These are phyloP conservation scores for Aeschynomene evenia DNA, from an alignment of 306 rosid species.

Conservation along the genomic window DNA sequence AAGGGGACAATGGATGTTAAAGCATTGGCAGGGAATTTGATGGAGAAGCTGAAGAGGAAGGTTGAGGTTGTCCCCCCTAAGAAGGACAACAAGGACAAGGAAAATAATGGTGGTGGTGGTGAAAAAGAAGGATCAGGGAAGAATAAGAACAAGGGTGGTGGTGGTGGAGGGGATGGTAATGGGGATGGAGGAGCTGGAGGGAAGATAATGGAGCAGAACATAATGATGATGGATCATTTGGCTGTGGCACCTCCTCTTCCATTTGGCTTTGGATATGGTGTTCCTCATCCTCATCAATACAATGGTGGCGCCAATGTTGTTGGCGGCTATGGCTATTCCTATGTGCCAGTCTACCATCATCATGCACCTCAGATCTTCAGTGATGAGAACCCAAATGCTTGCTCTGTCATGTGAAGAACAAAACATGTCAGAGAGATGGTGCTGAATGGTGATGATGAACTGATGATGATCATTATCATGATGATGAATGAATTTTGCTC, in stretches of 20 bases:
- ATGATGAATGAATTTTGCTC: not conserved
- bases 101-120: constrained; percentile 1
- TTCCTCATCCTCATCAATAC: constrained; percentile 29
- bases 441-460: too few relatives aligned
- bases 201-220: constrained; percentile 19
- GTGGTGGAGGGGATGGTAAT: constrained; percentile 14
- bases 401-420: constrained; percentile 74
- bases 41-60: constrained; percentile 53
- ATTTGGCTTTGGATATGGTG: constrained; percentile 25
- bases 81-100: constrained; percentile 58
- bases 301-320: too few relatives aligned
- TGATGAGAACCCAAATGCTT: constrained; percentile 93
- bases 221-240: constrained; percentile 34
- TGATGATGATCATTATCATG: not conserved
- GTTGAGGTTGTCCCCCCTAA: constrained; percentile 72
- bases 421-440: constrained; percentile 13
- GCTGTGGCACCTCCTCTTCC: constrained; percentile 22
- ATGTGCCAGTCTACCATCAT: constrained; percentile 30
- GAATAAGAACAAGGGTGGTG: constrained; percentile 37
- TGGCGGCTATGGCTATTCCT: constrained; percentile 21
- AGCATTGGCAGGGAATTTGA: constrained; percentile 42
- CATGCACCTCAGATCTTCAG: constrained; percentile 70
- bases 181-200: constrained; percentile 32
- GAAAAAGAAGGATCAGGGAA: constrained; percentile 31
- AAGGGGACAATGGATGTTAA: constrained; percentile 78